These are phyloP conservation scores for Ganoderma lingzhi DNA, from an alignment of 1,284 basidiomycete species.

Conservation along the genomic window DNA sequence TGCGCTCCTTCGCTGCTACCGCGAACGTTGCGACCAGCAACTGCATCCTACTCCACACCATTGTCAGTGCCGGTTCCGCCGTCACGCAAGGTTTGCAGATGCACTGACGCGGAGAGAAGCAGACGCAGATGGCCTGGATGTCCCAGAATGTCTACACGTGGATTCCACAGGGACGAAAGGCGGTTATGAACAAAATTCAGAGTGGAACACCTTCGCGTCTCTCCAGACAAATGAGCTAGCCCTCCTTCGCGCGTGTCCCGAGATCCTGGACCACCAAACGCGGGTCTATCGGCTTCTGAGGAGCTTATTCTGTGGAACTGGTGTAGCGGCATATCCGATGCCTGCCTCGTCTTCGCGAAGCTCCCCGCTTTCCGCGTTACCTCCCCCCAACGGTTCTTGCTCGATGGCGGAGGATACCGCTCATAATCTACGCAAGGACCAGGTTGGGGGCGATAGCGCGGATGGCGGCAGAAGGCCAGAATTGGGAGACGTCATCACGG, in stretches of 20 bases:
- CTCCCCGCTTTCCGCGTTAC: conserved; percentile 18
- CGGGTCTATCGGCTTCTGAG: conserved; percentile 40
- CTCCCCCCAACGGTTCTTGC: conserved; percentile 11
- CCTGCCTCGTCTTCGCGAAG: conserved; percentile 26
- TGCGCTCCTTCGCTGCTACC: conserved; percentile 37
- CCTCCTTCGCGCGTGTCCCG: conserved; percentile 39
- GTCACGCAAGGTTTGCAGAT: neutral
- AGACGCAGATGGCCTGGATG: neutral
- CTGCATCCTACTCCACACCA: too few relatives aligned
- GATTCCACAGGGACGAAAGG: neutral
- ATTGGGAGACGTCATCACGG: conserved; percentile 50
- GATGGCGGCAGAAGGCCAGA: conserved; percentile 6
- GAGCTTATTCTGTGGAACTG: conserved; percentile 31
- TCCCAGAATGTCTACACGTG: neutral
- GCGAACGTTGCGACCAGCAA: conserved; percentile 24
- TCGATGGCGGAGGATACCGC: conserved; percentile 14
- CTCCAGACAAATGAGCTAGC: conserved; percentile 40
- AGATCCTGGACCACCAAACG: conserved; percentile 41
- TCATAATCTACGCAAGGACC: conserved; percentile 2
- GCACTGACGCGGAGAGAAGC: neutral
- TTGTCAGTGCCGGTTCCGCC: neutral
- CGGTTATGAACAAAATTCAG: conserved; percentile 13
- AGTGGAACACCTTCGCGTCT: conserved; percentile 37
- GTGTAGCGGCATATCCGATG: conserved; percentile 6
- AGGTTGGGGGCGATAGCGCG: conserved; percentile 3